Evolutionary conservation across 2,329 filamentous ascomycete genomes (phyloP), one percentile per base, ranked within the genome.

Genomic region (Teratosphaeria viscida): DNA sequence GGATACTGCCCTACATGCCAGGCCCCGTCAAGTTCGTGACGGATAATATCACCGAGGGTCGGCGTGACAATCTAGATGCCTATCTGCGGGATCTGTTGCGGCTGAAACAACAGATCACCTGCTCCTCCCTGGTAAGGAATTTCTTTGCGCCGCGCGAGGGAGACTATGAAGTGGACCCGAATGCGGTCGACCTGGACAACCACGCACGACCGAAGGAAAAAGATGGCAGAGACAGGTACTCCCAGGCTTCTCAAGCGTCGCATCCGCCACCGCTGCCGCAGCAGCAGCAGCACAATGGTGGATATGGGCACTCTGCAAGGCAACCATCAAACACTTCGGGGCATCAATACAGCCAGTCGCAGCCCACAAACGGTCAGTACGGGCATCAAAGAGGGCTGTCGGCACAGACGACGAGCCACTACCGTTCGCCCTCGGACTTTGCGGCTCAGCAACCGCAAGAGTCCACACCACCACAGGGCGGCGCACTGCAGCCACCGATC

Each of bases 21-120:
- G 94, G 94, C 5, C 94, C 94, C 2, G 92, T 99, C 62, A 95
- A 92, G 65, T 96, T 95, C 74, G 92, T 97, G 59, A 99, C 92
- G n/a, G 92, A 97, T 71, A 90, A 89, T 39, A 96, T 99, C 68
- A 96, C 92, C 19, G 92, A 96, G 70, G 92, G 91, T 32, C 85
- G 94, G 65, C 85, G 94, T 61, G 89, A 94, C 72, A 96, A 95
- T 71, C 78, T 99, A 47, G 92, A 99, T 70, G 89, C 92, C 57
- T 99, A 99, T 69, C 90, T 99, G 67, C 95, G 95, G 76, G 92
- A 94, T 68, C 80, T 99, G 26, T 79, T 99, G 8, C 82, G 83
- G 39, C 87, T 97, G 73, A 89, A 90, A 2, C 78, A 83, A 0
- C 90, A 96, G 71, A 96, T 99, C 64, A 85, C 90, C 1, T 84